Base-by-base conservation (phyloP, 805 yeast genomes). In the Nakazawaea wickerhamii region DNA sequence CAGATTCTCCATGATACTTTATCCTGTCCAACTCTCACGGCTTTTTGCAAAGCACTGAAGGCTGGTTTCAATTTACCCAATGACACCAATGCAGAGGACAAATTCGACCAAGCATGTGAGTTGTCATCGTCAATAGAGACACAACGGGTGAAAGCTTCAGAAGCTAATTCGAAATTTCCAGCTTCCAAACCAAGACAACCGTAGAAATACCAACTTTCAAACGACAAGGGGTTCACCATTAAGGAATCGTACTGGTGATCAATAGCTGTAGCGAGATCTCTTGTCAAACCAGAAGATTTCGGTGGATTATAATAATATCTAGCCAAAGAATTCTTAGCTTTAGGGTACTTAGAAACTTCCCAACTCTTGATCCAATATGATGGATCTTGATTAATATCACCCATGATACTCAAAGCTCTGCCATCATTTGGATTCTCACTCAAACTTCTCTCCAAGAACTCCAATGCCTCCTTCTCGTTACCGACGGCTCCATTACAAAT, bases 131-230 rank as follows among this genome's bases (percentile, higher is more conserved):
- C 96, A 30, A 90, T 58, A 0, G 95, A 69, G 25, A 89, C 90
- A 64, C 96, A 88, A 54, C 97, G 71, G 0, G 95, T 82, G 58
- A 93, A 90, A 0, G 96, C 96, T 56, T 86, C 95, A 0, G 95
- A 81, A 0, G 97, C 95, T 34, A 84, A 61, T 19, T 80, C 84
- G 64, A 73, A 85, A 51, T 82, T 78, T 6, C 65, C 71, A 11
- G 77, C 60, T 55, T 88, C 96, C 38, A 93, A 66, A 0, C 95
- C 96, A 43, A 90, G 68, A 57, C 96, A 87, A 5, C 98, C 98
- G 55, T 90, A 89, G 54, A 89, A 77, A 58, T 81, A 91, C 95
- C 98, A 89, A 27, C 91, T 84, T 15, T 84, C 86, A 51, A 75
- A 79, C 52, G 75, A 77, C 41, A 87, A 65, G 8, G 96, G 93